phyloP scores from a whole-genome alignment of 352 stramenopile genomes.

The Globisporangium splendens region DNA sequence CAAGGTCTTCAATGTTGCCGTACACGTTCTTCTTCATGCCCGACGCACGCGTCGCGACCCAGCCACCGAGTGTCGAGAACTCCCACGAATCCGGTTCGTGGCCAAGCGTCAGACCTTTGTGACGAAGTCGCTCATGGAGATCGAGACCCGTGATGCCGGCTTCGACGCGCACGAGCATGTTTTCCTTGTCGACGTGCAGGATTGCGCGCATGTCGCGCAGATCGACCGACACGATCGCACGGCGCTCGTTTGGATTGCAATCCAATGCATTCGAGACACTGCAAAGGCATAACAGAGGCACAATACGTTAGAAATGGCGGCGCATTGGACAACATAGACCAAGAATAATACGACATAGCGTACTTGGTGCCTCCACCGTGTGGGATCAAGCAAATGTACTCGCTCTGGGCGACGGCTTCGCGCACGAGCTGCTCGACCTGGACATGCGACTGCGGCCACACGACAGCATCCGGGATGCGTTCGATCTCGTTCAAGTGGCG shows the following conservation, averaged over 20 bases:
- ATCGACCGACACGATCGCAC: conserved; percentile 93
- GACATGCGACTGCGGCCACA: conserved; percentile 81
- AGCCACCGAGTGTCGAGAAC: conserved; percentile 92
- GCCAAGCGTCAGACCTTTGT: conserved; percentile 87
- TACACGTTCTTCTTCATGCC: conserved; percentile 95
- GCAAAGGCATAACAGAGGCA: neutral
- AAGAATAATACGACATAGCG: neutral
- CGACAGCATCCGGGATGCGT: conserved; percentile 88
- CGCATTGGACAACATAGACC: neutral
- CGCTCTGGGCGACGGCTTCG: conserved; percentile 44
- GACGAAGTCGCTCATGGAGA: conserved; percentile 82
- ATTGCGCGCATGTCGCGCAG: conserved; percentile 89
- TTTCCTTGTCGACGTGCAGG: conserved; percentile 68
- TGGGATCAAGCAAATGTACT: conserved; percentile 89
- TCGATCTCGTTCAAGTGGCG: conserved; percentile 38
- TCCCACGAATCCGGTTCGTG: conserved; percentile 93
- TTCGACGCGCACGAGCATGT: conserved; percentile 86
- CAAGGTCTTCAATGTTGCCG: conserved; percentile 94
- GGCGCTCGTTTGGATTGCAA: conserved; percentile 61
- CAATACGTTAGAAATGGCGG: neutral
- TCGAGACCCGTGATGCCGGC: conserved; percentile 90
- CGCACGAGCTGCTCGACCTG: conserved; percentile 85
- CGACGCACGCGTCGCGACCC: conserved; percentile 90
- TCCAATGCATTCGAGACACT: conserved; percentile 61
- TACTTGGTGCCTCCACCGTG: conserved; percentile 94